Percentiles rank a stretch among this genome's conserved stretches.
phyloP scores from a whole-genome alignment of 345 rosid genomes.

The Aurinia saxatilis region DNA sequence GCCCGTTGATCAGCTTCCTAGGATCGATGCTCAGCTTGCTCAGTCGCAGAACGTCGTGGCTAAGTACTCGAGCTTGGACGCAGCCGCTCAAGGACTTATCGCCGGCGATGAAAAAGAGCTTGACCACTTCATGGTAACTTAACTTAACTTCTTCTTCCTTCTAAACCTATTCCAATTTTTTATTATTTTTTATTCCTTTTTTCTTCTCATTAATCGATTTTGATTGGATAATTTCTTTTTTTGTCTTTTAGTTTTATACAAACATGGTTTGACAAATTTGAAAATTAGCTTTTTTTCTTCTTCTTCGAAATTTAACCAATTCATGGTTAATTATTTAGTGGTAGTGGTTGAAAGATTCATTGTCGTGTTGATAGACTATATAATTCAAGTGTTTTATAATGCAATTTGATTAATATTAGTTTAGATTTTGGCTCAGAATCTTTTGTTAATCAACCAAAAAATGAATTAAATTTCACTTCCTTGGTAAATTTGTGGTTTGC shows the following conservation, averaged over 20 bases:
- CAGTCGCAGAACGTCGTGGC: conserved; percentile 91
- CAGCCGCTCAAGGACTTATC: conserved; percentile 42
- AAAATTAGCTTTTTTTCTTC: not conserved
- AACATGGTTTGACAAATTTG: conserved; percentile 7
- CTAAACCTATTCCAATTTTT: not conserved
- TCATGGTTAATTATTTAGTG: too few relatives aligned
- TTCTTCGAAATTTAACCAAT: too few relatives aligned
- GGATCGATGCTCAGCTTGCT: conserved; percentile 93
- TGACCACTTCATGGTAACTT: conserved; percentile 94
- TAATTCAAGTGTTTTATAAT: too few relatives aligned
- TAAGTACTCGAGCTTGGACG: conserved; percentile 66
- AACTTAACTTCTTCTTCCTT: conserved; percentile 10
- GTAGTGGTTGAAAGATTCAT: too few relatives aligned
- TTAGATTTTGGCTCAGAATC: too few relatives aligned
- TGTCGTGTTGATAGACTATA: too few relatives aligned
- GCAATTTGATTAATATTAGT: too few relatives aligned
- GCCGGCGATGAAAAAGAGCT: conserved; percentile 76
- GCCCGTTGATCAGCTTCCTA: conserved; percentile 93
- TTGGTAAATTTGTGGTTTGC: not conserved
- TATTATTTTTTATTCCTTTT: not conserved
- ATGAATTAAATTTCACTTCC: not conserved
- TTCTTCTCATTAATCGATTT: not conserved
- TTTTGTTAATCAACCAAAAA: too few relatives aligned
- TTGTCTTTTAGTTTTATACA: not conserved
- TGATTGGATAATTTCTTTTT: not conserved